phyloP scores from a whole-genome alignment of 2,329 filamentous ascomycete species.

The Microascus cirrosus region DNA sequence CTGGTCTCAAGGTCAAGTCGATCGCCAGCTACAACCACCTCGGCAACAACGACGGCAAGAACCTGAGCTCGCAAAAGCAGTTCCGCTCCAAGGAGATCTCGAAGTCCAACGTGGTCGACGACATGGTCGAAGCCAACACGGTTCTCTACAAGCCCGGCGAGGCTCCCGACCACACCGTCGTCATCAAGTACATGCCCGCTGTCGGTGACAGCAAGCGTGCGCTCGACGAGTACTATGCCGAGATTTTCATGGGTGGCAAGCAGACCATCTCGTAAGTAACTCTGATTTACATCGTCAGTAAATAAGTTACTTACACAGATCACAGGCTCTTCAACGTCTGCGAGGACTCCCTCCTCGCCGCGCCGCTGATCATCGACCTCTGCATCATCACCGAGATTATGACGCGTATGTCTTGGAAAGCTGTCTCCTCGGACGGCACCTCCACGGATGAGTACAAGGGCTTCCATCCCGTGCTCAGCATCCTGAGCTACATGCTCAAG shows the following conservation, averaged over 20 bases:
- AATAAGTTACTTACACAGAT: neutral
- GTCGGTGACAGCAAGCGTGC: slow-evolving; percentile 99
- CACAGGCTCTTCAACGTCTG: slow-evolving; percentile 91
- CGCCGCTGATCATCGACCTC: slow-evolving; percentile 93
- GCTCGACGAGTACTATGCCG: slow-evolving; percentile 96
- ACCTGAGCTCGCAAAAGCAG: slow-evolving; percentile 92
- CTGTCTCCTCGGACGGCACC: slow-evolving; percentile 37
- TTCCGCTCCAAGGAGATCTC: slow-evolving; percentile 99
- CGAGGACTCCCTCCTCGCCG: slow-evolving; percentile 93
- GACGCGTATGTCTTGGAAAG: slow-evolving; percentile 93
- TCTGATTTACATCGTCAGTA: neutral
- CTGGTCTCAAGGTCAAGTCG: slow-evolving; percentile 95
- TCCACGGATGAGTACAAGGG: slow-evolving; percentile 64
- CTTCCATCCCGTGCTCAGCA: slow-evolving; percentile 94
- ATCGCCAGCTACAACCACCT: slow-evolving; percentile 99
- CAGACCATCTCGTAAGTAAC: slow-evolving; percentile 74
- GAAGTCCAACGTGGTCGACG: slow-evolving; percentile 98
- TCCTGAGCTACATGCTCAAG: slow-evolving; percentile 98
- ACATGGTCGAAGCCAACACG: slow-evolving; percentile 95
- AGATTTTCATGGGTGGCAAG: slow-evolving; percentile 98
- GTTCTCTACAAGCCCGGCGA: slow-evolving; percentile 86
- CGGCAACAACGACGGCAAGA: slow-evolving; percentile 99
- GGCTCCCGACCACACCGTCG: slow-evolving; percentile 95
- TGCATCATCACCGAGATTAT: slow-evolving; percentile 93
- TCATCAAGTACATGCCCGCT: slow-evolving; percentile 99